Conservation (phyloP, 2,329 filamentous ascomycete species). For the Fusarium pseudoanthophilum region DNA sequence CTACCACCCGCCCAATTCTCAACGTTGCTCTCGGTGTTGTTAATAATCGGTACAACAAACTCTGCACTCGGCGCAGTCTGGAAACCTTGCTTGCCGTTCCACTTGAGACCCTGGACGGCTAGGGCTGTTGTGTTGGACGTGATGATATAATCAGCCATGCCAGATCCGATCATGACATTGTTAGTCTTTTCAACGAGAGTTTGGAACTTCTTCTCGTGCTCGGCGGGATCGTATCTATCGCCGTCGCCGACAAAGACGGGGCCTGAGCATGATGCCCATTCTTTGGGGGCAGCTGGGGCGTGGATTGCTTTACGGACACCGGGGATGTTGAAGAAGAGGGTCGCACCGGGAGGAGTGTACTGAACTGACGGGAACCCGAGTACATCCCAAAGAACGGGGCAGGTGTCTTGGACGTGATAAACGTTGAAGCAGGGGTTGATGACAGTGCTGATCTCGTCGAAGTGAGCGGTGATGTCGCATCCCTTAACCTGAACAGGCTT, state of each 20-base stretch:
- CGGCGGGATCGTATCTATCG: neutral
- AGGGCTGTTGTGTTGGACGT: conserved; percentile 14
- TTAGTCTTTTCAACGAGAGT: conserved; percentile 15
- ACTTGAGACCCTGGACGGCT: neutral
- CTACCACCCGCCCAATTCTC: conserved; percentile 22
- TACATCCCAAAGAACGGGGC: conserved; percentile 3
- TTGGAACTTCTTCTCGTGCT: conserved; percentile 18
- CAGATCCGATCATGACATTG: conserved; percentile 18
- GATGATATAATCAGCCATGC: conserved; percentile 19
- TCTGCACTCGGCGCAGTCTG: neutral
- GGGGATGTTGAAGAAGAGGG: conserved; percentile 3
- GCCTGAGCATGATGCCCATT: conserved; percentile 5
- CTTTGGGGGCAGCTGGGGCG: neutral
- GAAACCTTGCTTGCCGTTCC: conserved; percentile 21
- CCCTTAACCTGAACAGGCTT: conserved; percentile 15
- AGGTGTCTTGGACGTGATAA: conserved; percentile 9
- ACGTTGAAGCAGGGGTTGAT: conserved; percentile 24
- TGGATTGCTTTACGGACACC: conserved; percentile 18
- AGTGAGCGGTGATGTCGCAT: conserved; percentile 16
- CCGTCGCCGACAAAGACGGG: conserved; percentile 1
- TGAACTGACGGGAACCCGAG: neutral
- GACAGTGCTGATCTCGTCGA: conserved; percentile 1
- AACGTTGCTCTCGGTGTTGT: conserved; percentile 9
- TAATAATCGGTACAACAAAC: conserved; percentile 11
- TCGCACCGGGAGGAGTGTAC: neutral